Conservation (phyloP, 257 asterid species). For the Nicotiana undulata region DNA sequence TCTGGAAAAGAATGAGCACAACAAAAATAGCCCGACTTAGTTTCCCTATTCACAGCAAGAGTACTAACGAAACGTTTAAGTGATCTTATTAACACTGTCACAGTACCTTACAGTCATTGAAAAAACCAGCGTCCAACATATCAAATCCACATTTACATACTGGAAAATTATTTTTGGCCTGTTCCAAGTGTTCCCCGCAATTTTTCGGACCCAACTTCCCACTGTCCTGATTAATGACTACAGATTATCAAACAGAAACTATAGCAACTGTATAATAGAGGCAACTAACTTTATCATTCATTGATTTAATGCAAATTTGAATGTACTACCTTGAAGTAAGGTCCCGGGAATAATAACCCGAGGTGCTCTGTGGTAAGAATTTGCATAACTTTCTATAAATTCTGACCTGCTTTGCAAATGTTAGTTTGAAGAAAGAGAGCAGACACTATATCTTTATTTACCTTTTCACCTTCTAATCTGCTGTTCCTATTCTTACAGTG, state of each 20-base stretch:
- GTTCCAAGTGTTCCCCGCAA: slow-evolving; percentile 31
- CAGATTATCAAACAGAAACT: background rate
- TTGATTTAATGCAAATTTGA: slow-evolving; percentile 4
- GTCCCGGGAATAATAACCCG: slow-evolving; percentile 36
- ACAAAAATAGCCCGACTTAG: background rate
- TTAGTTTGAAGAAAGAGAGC: slow-evolving; percentile 10
- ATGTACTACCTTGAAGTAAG: slow-evolving; percentile 41
- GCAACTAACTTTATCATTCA: background rate
- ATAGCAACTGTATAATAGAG: background rate
- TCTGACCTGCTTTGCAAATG: slow-evolving; percentile 38
- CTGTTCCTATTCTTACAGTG: background rate
- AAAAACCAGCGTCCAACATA: slow-evolving; percentile 65
- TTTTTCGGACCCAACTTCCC: slow-evolving; percentile 23
- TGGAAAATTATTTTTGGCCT: slow-evolving; percentile 19
- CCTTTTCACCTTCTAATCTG: background rate
- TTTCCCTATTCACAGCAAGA: background rate
- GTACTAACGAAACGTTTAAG: background rate
- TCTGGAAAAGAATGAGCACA: slow-evolving; percentile 20
- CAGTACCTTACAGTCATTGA: slow-evolving; percentile 55
- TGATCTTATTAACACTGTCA: background rate
- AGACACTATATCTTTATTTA: background rate
- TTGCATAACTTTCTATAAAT: slow-evolving; percentile 31
- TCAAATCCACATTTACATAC: slow-evolving; percentile 27
- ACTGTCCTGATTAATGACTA: slow-evolving; percentile 53
- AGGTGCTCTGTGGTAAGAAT: slow-evolving; percentile 31